Evolutionary conservation across 2,329 filamentous ascomycete genomes (phyloP), one percentile per base, ranked within the genome.

Genomic region (Cladosporium sp.): DNA sequence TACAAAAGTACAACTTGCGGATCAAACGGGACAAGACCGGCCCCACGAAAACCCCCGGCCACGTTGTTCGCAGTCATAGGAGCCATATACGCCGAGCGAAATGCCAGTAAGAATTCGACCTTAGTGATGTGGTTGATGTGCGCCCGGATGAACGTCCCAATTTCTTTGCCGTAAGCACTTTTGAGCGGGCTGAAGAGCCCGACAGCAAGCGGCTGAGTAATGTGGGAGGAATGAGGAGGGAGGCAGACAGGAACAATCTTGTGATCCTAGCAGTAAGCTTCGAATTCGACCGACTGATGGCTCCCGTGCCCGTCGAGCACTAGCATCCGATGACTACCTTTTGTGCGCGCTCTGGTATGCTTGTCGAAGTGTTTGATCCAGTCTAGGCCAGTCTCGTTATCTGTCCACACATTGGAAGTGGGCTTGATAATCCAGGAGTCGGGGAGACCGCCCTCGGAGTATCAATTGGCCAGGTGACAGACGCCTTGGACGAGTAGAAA

Each of bases 191-290:
- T 54, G 60, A 73, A 74, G 58, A 60, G 68, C 22, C 60, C 61
- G 42, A 73, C 58, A 65, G 73, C 63, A 48, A 74, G 67, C 44
- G 66, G 69, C 59, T 75, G 63, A 16, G 70, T 63, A 13, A 70
- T 46, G 61, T 74, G 59, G 51, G 66, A 73, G 31, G 60, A 69
- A 52, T 59, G 48, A 19, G 56, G 38, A 53, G 58, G 59, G 40
- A 61, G 58, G 50, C 45, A 60, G 37, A 61, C 52, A 41, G 48
- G 55, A 34, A 61, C 52, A 49, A 61, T 60, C 32, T 55, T 55
- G 45, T 61, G 37, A 16, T 56, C 49, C 40, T 54, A 46, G 45
- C 46, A 59, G 51, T 49, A 58, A 19, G 46, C n/a, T 37, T 59
- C 42, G 40, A 61, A 60, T 9, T 60, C 44, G n/a, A 49, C 48